Evolutionary conservation across 208 protist genomes (phyloP), one percentile per base, ranked within the genome.

Genomic region (Trypanosoma vivax): DNA sequence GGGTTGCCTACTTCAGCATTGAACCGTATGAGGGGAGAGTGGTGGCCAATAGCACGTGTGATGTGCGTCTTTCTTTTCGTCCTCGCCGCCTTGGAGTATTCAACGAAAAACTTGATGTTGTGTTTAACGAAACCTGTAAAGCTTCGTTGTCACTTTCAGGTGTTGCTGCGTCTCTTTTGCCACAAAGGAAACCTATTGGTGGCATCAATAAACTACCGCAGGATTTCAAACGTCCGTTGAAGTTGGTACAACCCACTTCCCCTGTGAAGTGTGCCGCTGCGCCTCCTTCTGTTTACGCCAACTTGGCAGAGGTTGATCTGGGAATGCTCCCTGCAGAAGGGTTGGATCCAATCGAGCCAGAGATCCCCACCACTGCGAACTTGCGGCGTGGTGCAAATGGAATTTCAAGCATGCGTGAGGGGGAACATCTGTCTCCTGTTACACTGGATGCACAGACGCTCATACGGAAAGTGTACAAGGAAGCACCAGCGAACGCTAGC

Each of bases 241-340:
- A 78, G 42, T 28, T 24, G 7, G 35, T 33, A 27, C 13, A 31
- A 4, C 47, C 56, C 2, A 34, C 47, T 11, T 16, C 35, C 30
- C 51, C 55, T 31, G 25, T 24, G 38, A 9, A 10, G 2, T 28
- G 23, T 28, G 51, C 34, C 31, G 40, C 27, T 2, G 2, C 30
- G 33, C 43, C 19, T 38, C 38, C 16, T 30, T 24, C 42, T 33
- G 42, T 19, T 34, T 19, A 46, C 52, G 38, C 62, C 56, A 28
- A 50, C 24, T 0, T 58, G 43, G 61, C 50, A 42, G 58, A 50
- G 9, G 78, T 81, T 24, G 89, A 96, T 53, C 53, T 97, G 13
- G 89, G 87, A 25, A 95, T 95, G 84, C 55, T 81, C 1, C 88
- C 90, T 0, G 86, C 50, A 13, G 74, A 88, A 39, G 90, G 83